phyloP scores from a whole-genome alignment of 208 protist species.

The Acanthamoeba triangularis region DNA sequence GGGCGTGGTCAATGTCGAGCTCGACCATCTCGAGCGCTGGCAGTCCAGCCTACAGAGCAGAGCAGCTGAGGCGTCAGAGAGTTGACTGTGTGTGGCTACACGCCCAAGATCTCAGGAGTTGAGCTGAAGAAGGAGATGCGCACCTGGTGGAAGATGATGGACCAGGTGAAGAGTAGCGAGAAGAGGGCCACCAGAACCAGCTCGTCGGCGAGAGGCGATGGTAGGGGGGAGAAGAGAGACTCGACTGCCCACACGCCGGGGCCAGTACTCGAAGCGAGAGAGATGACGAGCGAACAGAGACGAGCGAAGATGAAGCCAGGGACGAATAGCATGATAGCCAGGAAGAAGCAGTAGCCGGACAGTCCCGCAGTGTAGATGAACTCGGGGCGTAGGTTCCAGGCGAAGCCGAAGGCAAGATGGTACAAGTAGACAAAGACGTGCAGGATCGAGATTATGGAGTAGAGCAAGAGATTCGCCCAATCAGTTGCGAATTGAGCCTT shows the following conservation, averaged over 20 bases:
- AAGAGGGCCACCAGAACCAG: slow-evolving; percentile 33
- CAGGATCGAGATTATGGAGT: not conserved
- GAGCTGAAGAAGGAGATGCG: not conserved
- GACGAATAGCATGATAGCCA: not conserved
- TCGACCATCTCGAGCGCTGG: slow-evolving; percentile 12
- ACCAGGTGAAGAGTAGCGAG: slow-evolving; percentile 17
- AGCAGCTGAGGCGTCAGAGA: too few species aligned
- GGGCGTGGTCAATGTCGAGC: not conserved
- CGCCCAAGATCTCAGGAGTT: not conserved
- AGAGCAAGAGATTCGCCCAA: not conserved
- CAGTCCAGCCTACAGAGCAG: not conserved
- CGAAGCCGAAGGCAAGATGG: slow-evolving; percentile 27
- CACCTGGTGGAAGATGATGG: slow-evolving; percentile 23
- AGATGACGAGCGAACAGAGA: not conserved
- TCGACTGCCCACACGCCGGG: too few species aligned
- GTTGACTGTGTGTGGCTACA: not conserved
- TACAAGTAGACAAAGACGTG: slow-evolving; percentile 9
- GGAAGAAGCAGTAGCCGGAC: slow-evolving; percentile 66
- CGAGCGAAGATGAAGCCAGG: not conserved
- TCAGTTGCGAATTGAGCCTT: not conserved
- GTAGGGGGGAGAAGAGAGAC: not conserved
- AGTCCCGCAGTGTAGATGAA: not conserved
- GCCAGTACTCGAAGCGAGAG: not conserved
- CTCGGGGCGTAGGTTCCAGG: not conserved
- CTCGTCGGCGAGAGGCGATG: not conserved